Evolutionary conservation across 1,284 basidiomycete genomes (phyloP).

Genomic region (Trichosporon coremiiforme): DNA sequence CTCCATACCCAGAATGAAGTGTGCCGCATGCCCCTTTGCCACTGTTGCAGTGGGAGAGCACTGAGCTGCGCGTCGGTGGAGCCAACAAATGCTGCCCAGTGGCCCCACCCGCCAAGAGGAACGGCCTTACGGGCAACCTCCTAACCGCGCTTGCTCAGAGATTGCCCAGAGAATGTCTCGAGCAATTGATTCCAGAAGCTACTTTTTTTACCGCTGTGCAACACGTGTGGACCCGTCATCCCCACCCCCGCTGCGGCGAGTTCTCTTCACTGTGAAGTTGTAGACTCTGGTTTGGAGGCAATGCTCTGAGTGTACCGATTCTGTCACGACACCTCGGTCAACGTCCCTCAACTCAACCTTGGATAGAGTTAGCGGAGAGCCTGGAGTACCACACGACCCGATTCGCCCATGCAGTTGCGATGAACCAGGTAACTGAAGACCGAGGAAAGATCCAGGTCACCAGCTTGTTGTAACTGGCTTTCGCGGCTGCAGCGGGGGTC

Average conservation of each 20-base stretch:
- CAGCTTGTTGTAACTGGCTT: neutral
- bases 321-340: neutral
- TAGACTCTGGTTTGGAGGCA: neutral
- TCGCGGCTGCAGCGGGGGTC: neutral
- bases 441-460: neutral
- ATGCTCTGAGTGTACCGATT: neutral
- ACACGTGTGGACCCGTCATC: neutral
- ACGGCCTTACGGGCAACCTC: too few relatives aligned
- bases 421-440: neutral
- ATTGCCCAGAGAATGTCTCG: too few relatives aligned
- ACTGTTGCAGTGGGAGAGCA: too few relatives aligned
- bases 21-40: too few relatives aligned
- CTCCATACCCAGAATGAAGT: too few relatives aligned
- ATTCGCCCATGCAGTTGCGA: neutral
- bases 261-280: neutral
- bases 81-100: too few relatives aligned
- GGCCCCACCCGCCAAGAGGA: neutral
- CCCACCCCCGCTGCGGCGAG: too few relatives aligned
- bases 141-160: too few relatives aligned
- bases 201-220: neutral
- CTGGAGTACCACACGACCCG: neutral
- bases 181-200: neutral
- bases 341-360: neutral
- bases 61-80: neutral
- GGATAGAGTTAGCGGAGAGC: neutral